Evolutionary conservation across 2,329 filamentous ascomycete genomes (phyloP).

Genomic region (Pseudopithomyces maydicus): DNA sequence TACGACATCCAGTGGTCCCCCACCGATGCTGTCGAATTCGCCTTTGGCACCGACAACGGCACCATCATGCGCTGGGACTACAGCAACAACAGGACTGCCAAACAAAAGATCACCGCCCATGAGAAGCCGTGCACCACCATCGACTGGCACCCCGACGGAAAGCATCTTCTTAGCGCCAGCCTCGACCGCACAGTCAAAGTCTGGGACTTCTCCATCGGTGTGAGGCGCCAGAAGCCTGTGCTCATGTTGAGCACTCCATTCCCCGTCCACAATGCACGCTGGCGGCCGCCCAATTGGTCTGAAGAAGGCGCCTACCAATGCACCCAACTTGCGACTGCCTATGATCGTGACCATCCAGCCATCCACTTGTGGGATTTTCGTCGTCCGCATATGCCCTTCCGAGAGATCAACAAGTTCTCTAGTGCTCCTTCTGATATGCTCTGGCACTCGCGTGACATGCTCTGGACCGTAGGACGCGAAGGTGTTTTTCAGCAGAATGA

Average conservation of each 20-base stretch:
- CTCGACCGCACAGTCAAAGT: constrained; percentile 66
- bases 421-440: constrained; percentile 64
- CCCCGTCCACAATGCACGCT: constrained; percentile 65
- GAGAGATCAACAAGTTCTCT: constrained; percentile 62
- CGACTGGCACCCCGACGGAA: constrained; percentile 71
- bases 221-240: constrained; percentile 62
- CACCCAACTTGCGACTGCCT: constrained; percentile 66
- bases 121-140: constrained; percentile 65
- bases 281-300: constrained; percentile 65
- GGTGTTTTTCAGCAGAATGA: constrained; percentile 68
- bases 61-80: constrained; percentile 69
- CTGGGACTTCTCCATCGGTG: constrained; percentile 65
- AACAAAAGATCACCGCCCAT: constrained; percentile 66
- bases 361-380: constrained; percentile 70
- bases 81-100: constrained; percentile 60
- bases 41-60: constrained; percentile 68
- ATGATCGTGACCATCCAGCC: constrained; percentile 64
- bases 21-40: constrained; percentile 65
- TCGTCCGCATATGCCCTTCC: constrained; percentile 65
- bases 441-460: constrained; percentile 66
- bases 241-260: constrained; percentile 65
- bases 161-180: constrained; percentile 66
- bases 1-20: constrained; percentile 70
- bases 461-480: constrained; percentile 68
- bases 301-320: constrained; percentile 63